Conservation (phyloP, 1,284 basidiomycete species). For the Leccinum ponderosum region DNA sequence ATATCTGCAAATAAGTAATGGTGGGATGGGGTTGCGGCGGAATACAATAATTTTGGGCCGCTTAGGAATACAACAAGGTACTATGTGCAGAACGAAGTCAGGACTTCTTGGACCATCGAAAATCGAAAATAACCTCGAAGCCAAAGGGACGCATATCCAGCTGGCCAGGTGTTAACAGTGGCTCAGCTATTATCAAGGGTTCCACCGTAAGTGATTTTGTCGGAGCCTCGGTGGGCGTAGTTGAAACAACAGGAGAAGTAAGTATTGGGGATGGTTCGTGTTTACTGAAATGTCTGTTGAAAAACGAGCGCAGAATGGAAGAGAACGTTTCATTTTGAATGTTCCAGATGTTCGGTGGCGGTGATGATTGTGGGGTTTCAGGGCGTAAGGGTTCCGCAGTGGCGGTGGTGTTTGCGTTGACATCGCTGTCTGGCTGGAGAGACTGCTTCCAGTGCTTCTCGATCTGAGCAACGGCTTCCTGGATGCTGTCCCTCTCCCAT, state of each 20-base stretch:
- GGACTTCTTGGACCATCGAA: conserved; percentile 55
- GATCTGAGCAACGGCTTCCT: conserved; percentile 47
- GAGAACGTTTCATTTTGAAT: conserved; percentile 20
- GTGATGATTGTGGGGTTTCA: conserved; percentile 6
- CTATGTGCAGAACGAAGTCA: conserved; percentile 17
- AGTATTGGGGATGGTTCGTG: background rate
- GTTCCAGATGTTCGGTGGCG: conserved; percentile 1
- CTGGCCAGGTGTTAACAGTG: conserved; percentile 45
- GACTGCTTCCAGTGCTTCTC: conserved; percentile 41
- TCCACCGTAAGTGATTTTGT: conserved; percentile 1
- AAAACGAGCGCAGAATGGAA: conserved; percentile 25
- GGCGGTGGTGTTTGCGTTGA: conserved; percentile 9
- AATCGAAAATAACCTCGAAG: conserved; percentile 67
- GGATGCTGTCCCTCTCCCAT: conserved; percentile 68
- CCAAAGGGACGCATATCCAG: conserved; percentile 74
- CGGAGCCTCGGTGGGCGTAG: conserved; percentile 5
- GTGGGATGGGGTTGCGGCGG: conserved; percentile 1
- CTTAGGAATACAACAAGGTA: conserved; percentile 25
- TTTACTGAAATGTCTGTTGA: conserved; percentile 14
- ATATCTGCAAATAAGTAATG: background rate
- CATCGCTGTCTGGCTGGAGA: conserved; percentile 8
- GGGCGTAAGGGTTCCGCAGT: conserved; percentile 5
- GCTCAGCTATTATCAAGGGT: conserved; percentile 5
- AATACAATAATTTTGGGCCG: conserved; percentile 16
- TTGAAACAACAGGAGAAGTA: background rate